phyloP scores from a whole-genome alignment of 1,139 yeast genomes.

The Pichia sp. region DNA sequence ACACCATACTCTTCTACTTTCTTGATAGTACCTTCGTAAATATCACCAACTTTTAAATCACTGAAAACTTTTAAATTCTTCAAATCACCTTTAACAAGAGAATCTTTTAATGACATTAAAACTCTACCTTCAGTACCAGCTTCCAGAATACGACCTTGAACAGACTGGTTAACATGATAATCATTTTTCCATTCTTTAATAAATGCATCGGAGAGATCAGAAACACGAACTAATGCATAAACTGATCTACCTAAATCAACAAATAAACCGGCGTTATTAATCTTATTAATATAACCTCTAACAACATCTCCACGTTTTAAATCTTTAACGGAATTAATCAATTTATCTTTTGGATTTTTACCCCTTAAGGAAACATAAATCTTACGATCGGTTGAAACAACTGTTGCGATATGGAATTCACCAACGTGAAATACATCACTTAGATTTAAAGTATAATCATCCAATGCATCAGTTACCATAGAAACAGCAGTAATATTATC shows the following conservation, averaged over 20 bases:
- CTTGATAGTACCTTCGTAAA: conserved; percentile 74
- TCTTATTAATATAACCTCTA: conserved; percentile 70
- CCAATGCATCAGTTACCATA: conserved; percentile 70
- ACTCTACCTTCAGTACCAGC: conserved; percentile 61
- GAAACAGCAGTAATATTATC: conserved; percentile 58
- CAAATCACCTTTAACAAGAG: conserved; percentile 68
- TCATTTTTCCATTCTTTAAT: conserved; percentile 83
- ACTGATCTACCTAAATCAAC: conserved; percentile 68
- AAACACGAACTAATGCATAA: conserved; percentile 74
- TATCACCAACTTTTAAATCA: conserved; percentile 63
- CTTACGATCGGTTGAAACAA: conserved; percentile 53
- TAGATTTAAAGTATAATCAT: conserved; percentile 56
- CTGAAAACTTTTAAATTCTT: conserved; percentile 50
- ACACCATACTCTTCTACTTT: conserved; percentile 86
- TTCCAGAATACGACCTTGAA: conserved; percentile 65
- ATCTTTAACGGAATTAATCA: conserved; percentile 46
- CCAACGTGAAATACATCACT: conserved; percentile 48
- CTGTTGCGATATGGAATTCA: conserved; percentile 56
- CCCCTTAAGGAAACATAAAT: conserved; percentile 58
- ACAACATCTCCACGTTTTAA: conserved; percentile 64
- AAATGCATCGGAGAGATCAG: conserved; percentile 75
- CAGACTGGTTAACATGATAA: conserved; percentile 64
- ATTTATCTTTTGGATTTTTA: conserved; percentile 46
- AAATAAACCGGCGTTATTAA: conserved; percentile 73
- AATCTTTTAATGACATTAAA: conserved; percentile 73